Percentiles rank a stretch among this genome's conserved stretches.
These are phyloP conservation scores for fission yeast (Schizosaccharomyces pombe) DNA, from an alignment of 805 yeast genomes.

Conservation along the genomic window DNA sequence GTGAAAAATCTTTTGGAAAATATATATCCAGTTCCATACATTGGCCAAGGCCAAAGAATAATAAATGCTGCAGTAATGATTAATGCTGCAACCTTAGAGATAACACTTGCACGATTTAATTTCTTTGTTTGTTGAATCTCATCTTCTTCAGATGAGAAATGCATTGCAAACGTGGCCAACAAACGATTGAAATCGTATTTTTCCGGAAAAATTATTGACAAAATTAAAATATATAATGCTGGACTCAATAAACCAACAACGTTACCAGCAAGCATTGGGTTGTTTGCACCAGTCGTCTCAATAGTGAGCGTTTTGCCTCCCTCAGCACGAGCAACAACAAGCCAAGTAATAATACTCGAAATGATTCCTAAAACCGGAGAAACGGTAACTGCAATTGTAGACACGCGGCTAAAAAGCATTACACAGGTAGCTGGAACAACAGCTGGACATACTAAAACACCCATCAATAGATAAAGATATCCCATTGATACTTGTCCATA, in stretches of 20 bases:
- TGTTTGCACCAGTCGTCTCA: slow-evolving; percentile 52
- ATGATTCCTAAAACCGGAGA: slow-evolving; percentile 64
- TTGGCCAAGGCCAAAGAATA: slow-evolving; percentile 69
- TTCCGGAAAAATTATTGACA: slow-evolving; percentile 24
- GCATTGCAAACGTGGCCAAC: not conserved
- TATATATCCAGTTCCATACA: slow-evolving; percentile 52
- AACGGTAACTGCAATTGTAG: slow-evolving; percentile 34
- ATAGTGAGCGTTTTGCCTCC: slow-evolving; percentile 17
- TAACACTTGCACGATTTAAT: not conserved
- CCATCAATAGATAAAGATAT: slow-evolving; percentile 62
- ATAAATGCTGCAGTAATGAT: slow-evolving; percentile 29
- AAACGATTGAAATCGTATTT: slow-evolving; percentile 11
- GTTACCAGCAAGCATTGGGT: slow-evolving; percentile 56
- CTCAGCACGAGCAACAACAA: slow-evolving; percentile 42
- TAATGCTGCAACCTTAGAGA: not conserved
- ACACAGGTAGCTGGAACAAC: slow-evolving; percentile 28
- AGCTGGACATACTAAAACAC: slow-evolving; percentile 33
- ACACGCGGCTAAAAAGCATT: slow-evolving; percentile 31
- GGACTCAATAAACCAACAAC: slow-evolving; percentile 32
- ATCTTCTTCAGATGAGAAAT: not conserved
- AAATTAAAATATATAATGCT: slow-evolving; percentile 22
- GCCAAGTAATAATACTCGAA: slow-evolving; percentile 52
- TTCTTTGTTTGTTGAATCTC: not conserved
- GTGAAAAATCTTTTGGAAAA: slow-evolving; percentile 51
- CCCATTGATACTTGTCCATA: slow-evolving; percentile 72